Evolutionary conservation across 2,329 filamentous ascomycete species (phyloP), one percentile per base, ranked within the genome.

Genomic region (Cladosporium velox): DNA sequence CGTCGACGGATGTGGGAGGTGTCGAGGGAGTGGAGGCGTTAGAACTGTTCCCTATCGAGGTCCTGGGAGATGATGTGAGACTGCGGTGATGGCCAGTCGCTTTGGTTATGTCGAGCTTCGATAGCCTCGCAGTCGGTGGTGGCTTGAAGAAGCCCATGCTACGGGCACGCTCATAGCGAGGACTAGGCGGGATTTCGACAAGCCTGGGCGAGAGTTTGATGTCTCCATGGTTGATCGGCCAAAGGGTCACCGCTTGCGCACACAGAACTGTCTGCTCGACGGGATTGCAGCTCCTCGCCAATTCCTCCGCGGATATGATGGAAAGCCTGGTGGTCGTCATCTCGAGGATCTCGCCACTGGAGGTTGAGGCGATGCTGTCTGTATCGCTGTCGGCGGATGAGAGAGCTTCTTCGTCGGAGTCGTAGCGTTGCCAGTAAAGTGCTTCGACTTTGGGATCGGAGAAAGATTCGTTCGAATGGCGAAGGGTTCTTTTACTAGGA

Each of bases 261-360:
- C 44, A n/a, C 26, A 24, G 28, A 14, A 65, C 24, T 15, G 34
- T 28, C 21, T 54, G 58, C 32, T 65, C 64, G 24, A 54, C 54
- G 14, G 38, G 30, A 49, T 35, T 44, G 61, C 61, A 47, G 51
- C 51, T 55, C 11, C 51, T 41, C 14, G 61, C 61, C 61, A 64
- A 7, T 7, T 64, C 61, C 26, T 64, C 61, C 10, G 61, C 61
- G 14, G 61, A 64, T 18, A 64, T 28, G 49, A 64, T 64, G 8
- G 61, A 64, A 32, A 64, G 61, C n/a, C 61, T 64, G 35, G 61
- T 57, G 26, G 61, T 47, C n/a, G 34, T 54, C 49, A 64, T 55
- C 28, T 65, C 57, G 51, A 60, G 47, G 44, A 65, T 65, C 32
- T 65, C 64, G 34, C 64, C 64, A 47, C 64, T 65, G 6, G 64